Evolutionary conservation across 805 yeast genomes (phyloP), one percentile per base, ranked within the genome.

Genomic region (Candida ficus): DNA sequence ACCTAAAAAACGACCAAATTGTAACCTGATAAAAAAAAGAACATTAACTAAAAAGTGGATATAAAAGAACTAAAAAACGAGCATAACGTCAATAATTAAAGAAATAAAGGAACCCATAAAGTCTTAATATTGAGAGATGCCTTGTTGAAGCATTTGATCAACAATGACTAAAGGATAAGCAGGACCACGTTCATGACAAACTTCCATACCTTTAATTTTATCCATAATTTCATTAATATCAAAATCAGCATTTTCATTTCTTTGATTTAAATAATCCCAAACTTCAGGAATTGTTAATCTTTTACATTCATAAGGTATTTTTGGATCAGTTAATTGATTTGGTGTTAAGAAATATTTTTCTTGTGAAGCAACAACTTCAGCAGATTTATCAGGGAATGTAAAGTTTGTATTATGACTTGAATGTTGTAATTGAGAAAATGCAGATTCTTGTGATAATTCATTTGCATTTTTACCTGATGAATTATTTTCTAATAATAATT

Each of bases 111-210:
- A 26, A 25, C 12, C 18, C 11, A 21, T 4, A 30, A 29, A 9
- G 7, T 4, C 13, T 22, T 18, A 29, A 8, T 7, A 17, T 11
- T 13, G 10, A 13, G 11, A 5, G 4, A 20, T 13, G 22, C 32
- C 37, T 29, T 28, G 19, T 12, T 37, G 29, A 9, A 72, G 55
- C 11, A 64, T 60, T 32, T 62, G 52, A 44, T 76, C 70, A 16
- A 78, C 70, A 38, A 66, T 28, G 2, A 53, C 56, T 29, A 76
- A 45, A 1, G 76, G 68, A 49, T 79, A 79, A 1, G 83, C 85
- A 7, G 86, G 84, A 0, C 95, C 96, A 52, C 66, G 72, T 2
- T 90, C 93, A 56, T 86, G 91, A 54, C 95, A 87, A 29, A 66
- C 70, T 56, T 85, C 95, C 26, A 71, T 59, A 2, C 93, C 95